Evolutionary conservation across 2,329 filamentous ascomycete genomes (phyloP), one percentile per base, ranked within the genome.

Genomic region (Colletotrichum sp.): DNA sequence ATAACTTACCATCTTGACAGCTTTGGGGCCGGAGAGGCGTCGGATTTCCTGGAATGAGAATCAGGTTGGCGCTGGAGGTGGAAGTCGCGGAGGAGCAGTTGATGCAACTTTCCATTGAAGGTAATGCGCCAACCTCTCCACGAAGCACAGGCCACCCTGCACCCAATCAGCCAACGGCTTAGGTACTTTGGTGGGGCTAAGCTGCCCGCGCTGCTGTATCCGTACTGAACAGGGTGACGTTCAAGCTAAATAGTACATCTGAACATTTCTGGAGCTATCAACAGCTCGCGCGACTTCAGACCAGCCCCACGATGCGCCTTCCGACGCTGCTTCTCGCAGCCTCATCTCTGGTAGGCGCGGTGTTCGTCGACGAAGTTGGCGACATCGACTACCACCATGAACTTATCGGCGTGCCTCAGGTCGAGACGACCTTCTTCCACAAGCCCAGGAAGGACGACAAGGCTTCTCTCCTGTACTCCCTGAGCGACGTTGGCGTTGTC

Each of bases 381-480:
- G 91, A 95, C 81, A 92, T 98, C 84, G 97, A 99, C 86, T 99
- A 96, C 87, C 96, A 99, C 86, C 93, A 98, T 87, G 92, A 95
- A 79, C 93, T 99, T 65, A 88, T 99, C 81, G 97, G 97, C 81
- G 87, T 95, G 49, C 96, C 97, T 71, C 94, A 94, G 83, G 89
- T 92, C 83, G 92, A 95, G 78, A 95, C 95, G 77, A 98, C 96
- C 80, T 98, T 99, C 90, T 99, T 99, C 91, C 95, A 98, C 87
- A 94, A 93, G 80, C 96, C 97, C 52, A 91, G 94, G 81, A 90
- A 92, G 77, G 92, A 93, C 79, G 96, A 96, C 77, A 95, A 95
- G 84, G 96, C 96, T 44, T 96, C 95, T 70, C 90, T 99, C 49
- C 90, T 99, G 68, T 99, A 98, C 84, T 98, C 97, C 0, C 88